Conservation (phyloP, 2,329 filamentous ascomycete genomes). For the Botryotinia narcissicola region DNA sequence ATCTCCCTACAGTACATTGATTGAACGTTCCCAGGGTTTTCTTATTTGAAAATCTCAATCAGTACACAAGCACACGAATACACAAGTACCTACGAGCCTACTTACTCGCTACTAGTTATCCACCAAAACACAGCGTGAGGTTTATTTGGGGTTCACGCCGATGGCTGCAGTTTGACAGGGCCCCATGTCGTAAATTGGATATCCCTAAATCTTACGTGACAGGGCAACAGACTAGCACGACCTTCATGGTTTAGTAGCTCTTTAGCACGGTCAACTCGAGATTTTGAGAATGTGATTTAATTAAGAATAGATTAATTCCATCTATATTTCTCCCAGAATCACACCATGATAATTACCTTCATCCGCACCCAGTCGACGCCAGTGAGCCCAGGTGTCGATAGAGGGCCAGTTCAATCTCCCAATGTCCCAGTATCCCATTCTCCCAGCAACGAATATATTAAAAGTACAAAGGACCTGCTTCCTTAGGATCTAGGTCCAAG, state of each 20-base stretch:
- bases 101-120: slow-evolving; percentile 3
- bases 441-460: slow-evolving; percentile 2
- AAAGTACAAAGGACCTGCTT: not conserved
- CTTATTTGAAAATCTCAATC: not conserved
- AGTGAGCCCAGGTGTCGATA: not conserved
- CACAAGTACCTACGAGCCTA: not conserved
- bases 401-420: slow-evolving; percentile 5
- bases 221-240: slow-evolving; percentile 13
- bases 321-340: not conserved
- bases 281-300: not conserved
- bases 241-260: not conserved
- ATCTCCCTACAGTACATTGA: not conserved
- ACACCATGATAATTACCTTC: slow-evolving; percentile 1
- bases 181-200: slow-evolving; percentile 12
- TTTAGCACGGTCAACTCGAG: not conserved
- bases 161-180: slow-evolving; percentile 15
- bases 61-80: not conserved
- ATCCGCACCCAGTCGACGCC: not conserved
- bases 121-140: slow-evolving; percentile 14
- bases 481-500: slow-evolving; percentile 1
- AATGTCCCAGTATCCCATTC: not conserved
- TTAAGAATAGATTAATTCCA: slow-evolving; percentile 1
- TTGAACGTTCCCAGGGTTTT: not conserved
- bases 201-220: slow-evolving; percentile 17
- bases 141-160: slow-evolving; percentile 6